Evolutionary conservation across 345 rosid species (phyloP), one percentile per base, ranked within the genome.

Genomic region (Viola odorata): DNA sequence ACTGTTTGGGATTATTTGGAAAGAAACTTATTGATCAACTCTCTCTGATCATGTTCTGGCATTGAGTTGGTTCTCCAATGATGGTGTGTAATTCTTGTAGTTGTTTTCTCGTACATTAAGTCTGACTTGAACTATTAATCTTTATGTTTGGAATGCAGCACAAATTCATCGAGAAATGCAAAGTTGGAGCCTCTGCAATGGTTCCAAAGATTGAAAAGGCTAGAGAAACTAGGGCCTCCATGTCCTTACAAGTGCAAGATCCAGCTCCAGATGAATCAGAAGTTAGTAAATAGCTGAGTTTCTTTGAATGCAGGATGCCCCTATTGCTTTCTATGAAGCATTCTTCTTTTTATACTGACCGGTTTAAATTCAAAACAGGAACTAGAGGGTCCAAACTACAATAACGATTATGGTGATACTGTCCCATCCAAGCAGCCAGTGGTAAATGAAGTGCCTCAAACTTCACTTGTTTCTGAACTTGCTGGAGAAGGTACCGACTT

Each of bases 151-250:
- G 61, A 71, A 64, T 67, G 53, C 68, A 92, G 99, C 99, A 94
- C 78, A 94, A 94, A 72, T 94, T 94, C 68, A 82, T 88, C 53
- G 96, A 82, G 68, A 90, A 84, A 80, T 88, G 91, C 83, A 91
- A 88, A 76, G 77, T 66, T 72, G 97, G 97, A 54, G 96, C 99
- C 68, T 82, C 90, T 58, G 82, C 86, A 63, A 94, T 94, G 96
- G 67, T 82, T 51, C 96, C 92, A 41, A 94, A 84, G 87, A 84
- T 94, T 78, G 97, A 87, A 64, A 87, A 86, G 81, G 91, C 96
- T 13, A 90, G 89, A 80, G 72, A 77, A 80, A 69, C 77, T 54
- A 83, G 89, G 79, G 86, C 84, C 48, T 61, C 81, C 49, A 83
- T 86, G 89, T 90, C 80, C 67, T 68, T 78, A 66, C 84, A 78